These are phyloP conservation scores for Porphyrellus cyaneotinctus DNA, from an alignment of 768 basidiomycete species.

Conservation along the genomic window DNA sequence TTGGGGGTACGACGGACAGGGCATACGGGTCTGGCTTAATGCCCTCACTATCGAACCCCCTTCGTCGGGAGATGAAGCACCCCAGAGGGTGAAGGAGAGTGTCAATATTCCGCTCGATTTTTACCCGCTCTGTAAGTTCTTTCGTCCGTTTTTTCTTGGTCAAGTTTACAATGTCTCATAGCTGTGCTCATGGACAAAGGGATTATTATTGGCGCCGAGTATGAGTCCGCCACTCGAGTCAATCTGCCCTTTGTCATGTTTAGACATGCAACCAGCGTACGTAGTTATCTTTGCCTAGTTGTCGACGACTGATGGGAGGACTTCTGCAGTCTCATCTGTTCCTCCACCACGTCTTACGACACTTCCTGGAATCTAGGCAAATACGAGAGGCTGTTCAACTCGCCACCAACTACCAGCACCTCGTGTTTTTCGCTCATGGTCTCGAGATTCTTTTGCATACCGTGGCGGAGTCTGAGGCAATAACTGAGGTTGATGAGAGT, in stretches of 20 bases:
- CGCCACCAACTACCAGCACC: constrained; percentile 78
- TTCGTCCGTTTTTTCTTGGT: not conserved
- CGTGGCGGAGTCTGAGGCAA: constrained; percentile 82
- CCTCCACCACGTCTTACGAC: constrained; percentile 84
- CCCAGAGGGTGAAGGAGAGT: constrained; percentile 78
- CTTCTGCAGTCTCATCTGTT: constrained; percentile 82
- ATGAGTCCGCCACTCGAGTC: constrained; percentile 71
- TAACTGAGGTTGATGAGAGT: constrained; percentile 30
- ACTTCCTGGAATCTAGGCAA: constrained; percentile 63
- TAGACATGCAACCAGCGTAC: constrained; percentile 83
- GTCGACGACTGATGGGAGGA: not conserved
- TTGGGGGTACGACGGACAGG: constrained; percentile 93
- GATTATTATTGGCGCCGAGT: constrained; percentile 93
- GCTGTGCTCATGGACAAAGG: constrained; percentile 99
- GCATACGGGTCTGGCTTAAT: constrained; percentile 92
- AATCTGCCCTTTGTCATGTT: constrained; percentile 89
- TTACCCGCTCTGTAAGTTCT: constrained; percentile 81
- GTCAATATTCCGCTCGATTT: constrained; percentile 91
- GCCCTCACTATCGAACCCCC: constrained; percentile 83
- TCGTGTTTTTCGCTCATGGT: constrained; percentile 91
- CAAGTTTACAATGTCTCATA: constrained; percentile 30
- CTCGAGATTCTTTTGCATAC: constrained; percentile 93
- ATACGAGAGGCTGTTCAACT: constrained; percentile 79
- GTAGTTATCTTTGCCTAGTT: constrained; percentile 27
- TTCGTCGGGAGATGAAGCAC: constrained; percentile 33